Conservation (phyloP, 2,329 filamentous ascomycete genomes). For the Hymenoscyphus infarciens region DNA sequence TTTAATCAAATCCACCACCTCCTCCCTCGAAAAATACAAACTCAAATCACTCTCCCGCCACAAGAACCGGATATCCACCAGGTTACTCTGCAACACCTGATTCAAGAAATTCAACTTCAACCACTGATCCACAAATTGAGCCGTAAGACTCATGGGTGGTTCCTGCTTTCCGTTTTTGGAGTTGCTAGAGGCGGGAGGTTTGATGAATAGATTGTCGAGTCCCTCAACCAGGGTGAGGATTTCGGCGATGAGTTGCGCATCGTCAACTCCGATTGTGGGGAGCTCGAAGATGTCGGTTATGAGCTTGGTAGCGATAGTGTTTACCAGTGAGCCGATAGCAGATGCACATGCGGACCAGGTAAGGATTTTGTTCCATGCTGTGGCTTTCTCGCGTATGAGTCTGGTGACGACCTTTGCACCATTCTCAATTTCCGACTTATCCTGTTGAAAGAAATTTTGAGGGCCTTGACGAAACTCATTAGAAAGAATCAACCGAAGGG, state of each 20-base stretch:
- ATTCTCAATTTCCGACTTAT: slow-evolving; percentile 44
- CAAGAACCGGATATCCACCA: slow-evolving; percentile 59
- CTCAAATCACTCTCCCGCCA: slow-evolving; percentile 66
- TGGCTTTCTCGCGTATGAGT: slow-evolving; percentile 51
- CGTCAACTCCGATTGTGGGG: slow-evolving; percentile 58
- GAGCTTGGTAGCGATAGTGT: slow-evolving; percentile 57
- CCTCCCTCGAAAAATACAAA: slow-evolving; percentile 56
- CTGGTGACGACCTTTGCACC: slow-evolving; percentile 51
- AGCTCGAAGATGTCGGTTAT: slow-evolving; percentile 62
- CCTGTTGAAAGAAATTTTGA: slow-evolving; percentile 57
- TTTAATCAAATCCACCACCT: slow-evolving; percentile 60
- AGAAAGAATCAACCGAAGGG: neutral
- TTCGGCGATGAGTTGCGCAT: slow-evolving; percentile 58
- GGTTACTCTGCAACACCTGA: slow-evolving; percentile 63
- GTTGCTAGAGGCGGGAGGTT: slow-evolving; percentile 25
- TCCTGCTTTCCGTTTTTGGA: neutral
- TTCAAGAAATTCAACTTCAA: slow-evolving; percentile 61
- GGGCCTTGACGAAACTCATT: slow-evolving; percentile 38
- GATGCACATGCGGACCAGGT: slow-evolving; percentile 60
- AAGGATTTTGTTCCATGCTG: slow-evolving; percentile 55
- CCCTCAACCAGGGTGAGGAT: slow-evolving; percentile 55
- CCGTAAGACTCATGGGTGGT: slow-evolving; percentile 44
- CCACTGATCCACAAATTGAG: slow-evolving; percentile 60
- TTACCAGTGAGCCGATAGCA: slow-evolving; percentile 57
- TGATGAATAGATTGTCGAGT: slow-evolving; percentile 58